Conservation (phyloP, 140 eudicot species). For the Ambrosia hybrid region DNA sequence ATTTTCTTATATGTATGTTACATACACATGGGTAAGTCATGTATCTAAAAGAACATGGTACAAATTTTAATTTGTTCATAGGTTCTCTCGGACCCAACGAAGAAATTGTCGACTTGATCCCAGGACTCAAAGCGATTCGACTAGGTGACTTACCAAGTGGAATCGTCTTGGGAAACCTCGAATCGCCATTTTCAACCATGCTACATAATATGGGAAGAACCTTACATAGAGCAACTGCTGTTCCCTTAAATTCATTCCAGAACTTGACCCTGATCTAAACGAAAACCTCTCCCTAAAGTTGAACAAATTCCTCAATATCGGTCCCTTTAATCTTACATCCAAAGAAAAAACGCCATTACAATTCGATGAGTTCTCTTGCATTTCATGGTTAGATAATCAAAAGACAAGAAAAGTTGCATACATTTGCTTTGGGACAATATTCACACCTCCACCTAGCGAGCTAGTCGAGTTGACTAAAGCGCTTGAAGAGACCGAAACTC, state of each 20-base stretch:
- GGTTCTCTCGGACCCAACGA: conserved; percentile 35
- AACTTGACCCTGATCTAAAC: conserved; percentile 41
- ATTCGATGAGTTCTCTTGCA: conserved; percentile 34
- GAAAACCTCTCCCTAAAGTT: conserved; percentile 39
- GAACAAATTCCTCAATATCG: conserved; percentile 37
- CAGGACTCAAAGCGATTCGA: conserved; percentile 41
- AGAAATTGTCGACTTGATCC: conserved; percentile 38
- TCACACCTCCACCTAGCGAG: conserved; percentile 47
- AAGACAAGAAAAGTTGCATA: conserved; percentile 42
- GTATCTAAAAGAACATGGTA: no score
- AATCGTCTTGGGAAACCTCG: conserved; percentile 41
- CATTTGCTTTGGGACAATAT: conserved; percentile 55
- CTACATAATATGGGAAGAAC: conserved; percentile 56
- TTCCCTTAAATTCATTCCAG: conserved; percentile 53
- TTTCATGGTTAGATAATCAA: conserved; percentile 52
- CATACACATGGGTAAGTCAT: no score
- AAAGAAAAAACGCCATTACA: conserved; percentile 15
- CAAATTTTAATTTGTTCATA: no score
- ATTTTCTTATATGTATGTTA: no score
- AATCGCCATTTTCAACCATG: conserved; percentile 51
- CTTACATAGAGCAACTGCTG: conserved; percentile 43
- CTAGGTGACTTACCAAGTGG: conserved; percentile 51
- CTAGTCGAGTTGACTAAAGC: conserved; percentile 51
- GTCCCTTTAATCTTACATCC: conserved; percentile 47
- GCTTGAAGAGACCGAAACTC: conserved; percentile 45